phyloP scores from a whole-genome alignment of 2,329 filamentous ascomycete genomes.

The Botrytis galanthina region DNA sequence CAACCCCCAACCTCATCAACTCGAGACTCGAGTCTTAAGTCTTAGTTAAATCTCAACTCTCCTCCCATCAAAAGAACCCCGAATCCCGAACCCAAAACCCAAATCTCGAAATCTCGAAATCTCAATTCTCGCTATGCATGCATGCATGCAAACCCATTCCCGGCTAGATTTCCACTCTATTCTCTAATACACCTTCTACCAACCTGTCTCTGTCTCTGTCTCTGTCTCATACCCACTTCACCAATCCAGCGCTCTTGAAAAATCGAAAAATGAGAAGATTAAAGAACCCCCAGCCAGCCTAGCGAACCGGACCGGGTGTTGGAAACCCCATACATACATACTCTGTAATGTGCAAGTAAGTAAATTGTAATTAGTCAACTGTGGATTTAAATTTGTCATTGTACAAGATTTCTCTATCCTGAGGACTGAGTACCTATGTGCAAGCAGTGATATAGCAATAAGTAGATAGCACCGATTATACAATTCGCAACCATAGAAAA shows the following conservation, averaged over 20 bases:
- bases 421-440: neutral
- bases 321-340: no score
- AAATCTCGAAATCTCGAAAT: no score
- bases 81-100: no score
- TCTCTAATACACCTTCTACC: rapidly evolving
- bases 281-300: neutral
- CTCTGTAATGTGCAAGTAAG: neutral
- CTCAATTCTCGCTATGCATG: no score
- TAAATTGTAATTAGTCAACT: no score
- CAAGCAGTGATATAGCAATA: neutral
- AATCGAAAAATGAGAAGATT: neutral
- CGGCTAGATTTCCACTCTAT: neutral
- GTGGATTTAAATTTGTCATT: rapidly evolving
- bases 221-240: neutral
- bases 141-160: neutral
- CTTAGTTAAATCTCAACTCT: no score
- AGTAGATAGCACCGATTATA: neutral
- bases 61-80: no score
- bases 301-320: neutral
- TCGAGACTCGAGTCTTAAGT: no score
- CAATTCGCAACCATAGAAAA: neutral
- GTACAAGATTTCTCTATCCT: neutral
- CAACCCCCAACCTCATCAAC: no score
- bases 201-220: neutral
- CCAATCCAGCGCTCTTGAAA: neutral